phyloP scores from a whole-genome alignment of 257 asterid genomes.

The Orobanche coerulescens region DNA sequence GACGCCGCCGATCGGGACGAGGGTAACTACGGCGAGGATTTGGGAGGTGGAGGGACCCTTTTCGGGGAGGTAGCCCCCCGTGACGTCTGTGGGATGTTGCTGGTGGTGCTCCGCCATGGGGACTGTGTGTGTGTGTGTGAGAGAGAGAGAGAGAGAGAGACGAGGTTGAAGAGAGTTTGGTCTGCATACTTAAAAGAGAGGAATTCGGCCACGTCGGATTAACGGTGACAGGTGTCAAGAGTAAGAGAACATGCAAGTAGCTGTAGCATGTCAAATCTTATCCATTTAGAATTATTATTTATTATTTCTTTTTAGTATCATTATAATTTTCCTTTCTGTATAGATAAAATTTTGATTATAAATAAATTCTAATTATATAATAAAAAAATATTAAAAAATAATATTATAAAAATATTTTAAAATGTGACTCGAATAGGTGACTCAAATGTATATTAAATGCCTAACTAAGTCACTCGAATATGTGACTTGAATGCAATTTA shows the following conservation, averaged over 20 bases:
- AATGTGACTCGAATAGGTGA: too few relatives aligned
- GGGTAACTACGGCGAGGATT: constrained; percentile 46
- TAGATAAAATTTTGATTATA: too few relatives aligned
- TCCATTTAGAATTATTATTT: too few relatives aligned
- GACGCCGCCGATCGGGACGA: constrained; percentile 52
- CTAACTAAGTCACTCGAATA: too few relatives aligned
- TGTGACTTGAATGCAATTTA: too few relatives aligned
- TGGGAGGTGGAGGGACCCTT: constrained; percentile 41
- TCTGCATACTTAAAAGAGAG: constrained; percentile 22
- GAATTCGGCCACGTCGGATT: constrained; percentile 38
- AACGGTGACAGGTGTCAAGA: constrained; percentile 42
- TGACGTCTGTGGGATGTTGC: constrained; percentile 10
- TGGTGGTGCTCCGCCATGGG: constrained; percentile 29
- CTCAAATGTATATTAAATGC: too few relatives aligned
- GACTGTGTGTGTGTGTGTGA: not conserved
- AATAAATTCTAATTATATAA: too few relatives aligned
- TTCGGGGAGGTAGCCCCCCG: constrained; percentile 24
- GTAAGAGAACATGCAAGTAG: constrained; percentile 17
- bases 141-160: not conserved
- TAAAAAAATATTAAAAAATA: too few relatives aligned
- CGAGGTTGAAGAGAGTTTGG: not conserved
- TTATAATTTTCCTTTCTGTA: too few relatives aligned
- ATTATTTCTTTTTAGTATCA: too few relatives aligned
- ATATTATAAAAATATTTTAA: too few relatives aligned
- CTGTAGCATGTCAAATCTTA: constrained; percentile 17